Evolutionary conservation across 495 filamentous ascomycete genomes (phyloP).

Genomic region (Tuber magnatum): DNA sequence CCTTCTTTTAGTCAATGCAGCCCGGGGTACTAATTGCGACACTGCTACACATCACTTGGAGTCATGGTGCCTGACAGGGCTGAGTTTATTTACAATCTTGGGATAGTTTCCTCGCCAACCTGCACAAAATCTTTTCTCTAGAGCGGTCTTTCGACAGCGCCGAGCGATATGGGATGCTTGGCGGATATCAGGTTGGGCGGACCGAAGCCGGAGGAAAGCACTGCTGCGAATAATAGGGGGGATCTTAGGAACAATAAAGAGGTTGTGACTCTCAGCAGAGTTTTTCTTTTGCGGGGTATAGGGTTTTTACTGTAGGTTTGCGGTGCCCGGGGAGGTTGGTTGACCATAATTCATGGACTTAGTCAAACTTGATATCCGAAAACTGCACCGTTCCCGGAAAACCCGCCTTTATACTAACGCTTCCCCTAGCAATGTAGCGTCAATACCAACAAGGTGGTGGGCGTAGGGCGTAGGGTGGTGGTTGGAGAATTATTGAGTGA

Average conservation of each 20-base stretch:
- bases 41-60: background rate
- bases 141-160: background rate
- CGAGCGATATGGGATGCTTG: background rate
- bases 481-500: background rate
- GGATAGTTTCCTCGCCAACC: background rate
- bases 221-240: background rate
- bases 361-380: background rate
- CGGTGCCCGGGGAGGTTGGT: background rate
- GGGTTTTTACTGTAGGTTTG: background rate
- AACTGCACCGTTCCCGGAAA: background rate
- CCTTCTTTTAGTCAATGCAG: too few species aligned
- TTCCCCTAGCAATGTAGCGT: background rate
- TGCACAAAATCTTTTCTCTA: background rate
- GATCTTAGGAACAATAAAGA: background rate
- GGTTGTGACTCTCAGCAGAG: background rate
- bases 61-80: background rate
- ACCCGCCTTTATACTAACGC: background rate
- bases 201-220: too few species aligned
- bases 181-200: background rate
- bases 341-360: background rate
- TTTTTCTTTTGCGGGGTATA: background rate
- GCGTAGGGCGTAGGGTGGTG: background rate
- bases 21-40: too few species aligned
- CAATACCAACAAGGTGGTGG: background rate
- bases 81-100: background rate